Percentiles rank a stretch among this genome's conserved stretches.
These are phyloP conservation scores for Suzukiozyma palmioleophila DNA, from an alignment of 1,139 yeast species.

Conservation along the genomic window DNA sequence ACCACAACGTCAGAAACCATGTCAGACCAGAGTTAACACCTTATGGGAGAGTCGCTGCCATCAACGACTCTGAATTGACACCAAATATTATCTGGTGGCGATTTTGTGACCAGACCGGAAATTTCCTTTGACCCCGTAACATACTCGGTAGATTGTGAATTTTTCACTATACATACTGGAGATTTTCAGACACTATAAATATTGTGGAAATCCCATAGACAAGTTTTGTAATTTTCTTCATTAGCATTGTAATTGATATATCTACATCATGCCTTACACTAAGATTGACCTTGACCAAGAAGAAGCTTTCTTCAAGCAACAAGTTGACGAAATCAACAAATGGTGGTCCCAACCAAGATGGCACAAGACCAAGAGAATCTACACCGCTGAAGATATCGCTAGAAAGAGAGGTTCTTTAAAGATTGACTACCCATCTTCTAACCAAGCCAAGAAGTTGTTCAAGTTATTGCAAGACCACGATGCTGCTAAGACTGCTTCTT, in stretches of 20 bases:
- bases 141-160: conserved; percentile 1
- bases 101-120: neutral
- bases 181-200: neutral
- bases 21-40: too few species aligned
- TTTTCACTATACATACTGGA: neutral
- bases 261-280: conserved; percentile 41
- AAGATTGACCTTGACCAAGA: conserved; percentile 56
- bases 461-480: conserved; percentile 67
- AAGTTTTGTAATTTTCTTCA: neutral
- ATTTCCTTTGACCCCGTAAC: conserved; percentile 2
- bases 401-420: conserved; percentile 76
- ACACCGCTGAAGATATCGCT: conserved; percentile 86
- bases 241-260: neutral
- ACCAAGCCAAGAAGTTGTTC: conserved; percentile 80
- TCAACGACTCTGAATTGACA: neutral
- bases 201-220: neutral
- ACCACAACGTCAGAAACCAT: too few species aligned
- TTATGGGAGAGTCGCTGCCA: neutral
- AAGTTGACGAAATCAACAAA: conserved; percentile 66
- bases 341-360: conserved; percentile 97
- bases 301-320: conserved; percentile 60
- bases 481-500: conserved; percentile 68
- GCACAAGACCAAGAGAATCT: conserved; percentile 83
- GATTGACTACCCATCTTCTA: conserved; percentile 69
- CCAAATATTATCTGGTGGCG: neutral